Evolutionary conservation across 768 basidiomycete species (phyloP).

Genomic region (Serendipita sp.): DNA sequence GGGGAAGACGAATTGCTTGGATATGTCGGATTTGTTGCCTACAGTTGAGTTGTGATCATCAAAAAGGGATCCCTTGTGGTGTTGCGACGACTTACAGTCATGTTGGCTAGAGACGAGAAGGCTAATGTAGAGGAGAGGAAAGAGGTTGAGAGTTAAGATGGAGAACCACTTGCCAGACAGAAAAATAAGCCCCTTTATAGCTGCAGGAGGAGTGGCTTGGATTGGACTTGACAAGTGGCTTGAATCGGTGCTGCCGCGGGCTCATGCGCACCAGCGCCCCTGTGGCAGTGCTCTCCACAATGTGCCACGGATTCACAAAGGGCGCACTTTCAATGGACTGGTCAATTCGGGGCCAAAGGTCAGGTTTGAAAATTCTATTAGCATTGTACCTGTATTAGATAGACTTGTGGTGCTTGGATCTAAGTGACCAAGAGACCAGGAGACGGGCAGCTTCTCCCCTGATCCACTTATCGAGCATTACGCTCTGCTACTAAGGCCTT

Average conservation of each 20-base stretch:
- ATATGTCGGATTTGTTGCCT: neutral
- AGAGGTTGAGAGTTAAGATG: too few species aligned
- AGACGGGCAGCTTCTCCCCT: neutral
- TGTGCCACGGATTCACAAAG: neutral
- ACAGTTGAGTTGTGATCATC: neutral
- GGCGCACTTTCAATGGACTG: too few species aligned
- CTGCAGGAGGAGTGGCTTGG: too few species aligned
- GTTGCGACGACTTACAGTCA: too few species aligned
- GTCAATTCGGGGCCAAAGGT: neutral
- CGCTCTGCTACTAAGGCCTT: constrained; percentile 22
- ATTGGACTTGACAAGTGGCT: too few species aligned
- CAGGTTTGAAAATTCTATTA: neutral
- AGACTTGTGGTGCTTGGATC: neutral
- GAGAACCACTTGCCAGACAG: too few species aligned
- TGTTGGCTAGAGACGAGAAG: too few species aligned
- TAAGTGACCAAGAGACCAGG: neutral
- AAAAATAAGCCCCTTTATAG: too few species aligned
- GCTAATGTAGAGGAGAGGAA: too few species aligned
- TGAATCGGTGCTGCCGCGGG: too few species aligned
- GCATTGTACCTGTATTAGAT: neutral
- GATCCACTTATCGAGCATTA: neutral
- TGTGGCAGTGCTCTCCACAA: neutral
- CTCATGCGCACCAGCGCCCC: too few species aligned
- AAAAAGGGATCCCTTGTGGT: too few species aligned
- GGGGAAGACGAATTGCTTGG: neutral